Evolutionary conservation across 345 rosid species (phyloP).

Genomic region (Dipteronia sinensis): DNA sequence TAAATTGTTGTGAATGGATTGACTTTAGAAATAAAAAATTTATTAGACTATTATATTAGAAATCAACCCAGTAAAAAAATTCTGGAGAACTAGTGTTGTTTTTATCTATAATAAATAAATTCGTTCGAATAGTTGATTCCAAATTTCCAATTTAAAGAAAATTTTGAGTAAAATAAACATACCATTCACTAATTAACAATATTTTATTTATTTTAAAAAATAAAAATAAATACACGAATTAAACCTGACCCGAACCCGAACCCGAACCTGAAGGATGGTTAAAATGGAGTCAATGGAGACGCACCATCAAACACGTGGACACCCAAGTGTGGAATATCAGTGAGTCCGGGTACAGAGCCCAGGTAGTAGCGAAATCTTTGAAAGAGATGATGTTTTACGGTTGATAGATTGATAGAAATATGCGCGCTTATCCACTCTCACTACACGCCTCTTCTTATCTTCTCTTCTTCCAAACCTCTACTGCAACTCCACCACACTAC

Average conservation of each 20-base stretch:
- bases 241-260: not conserved
- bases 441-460: constrained; percentile 20
- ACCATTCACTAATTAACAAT: no score
- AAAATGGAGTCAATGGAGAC: not conserved
- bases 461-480: constrained; percentile 17
- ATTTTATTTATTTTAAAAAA: no score
- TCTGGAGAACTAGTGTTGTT: no score
- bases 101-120: no score
- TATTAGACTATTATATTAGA: no score
- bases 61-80: no score
- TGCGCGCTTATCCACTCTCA: constrained; percentile 43
- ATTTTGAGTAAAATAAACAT: no score
- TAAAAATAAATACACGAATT: no score
- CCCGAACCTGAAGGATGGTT: not conserved
- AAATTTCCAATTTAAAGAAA: no score
- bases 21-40: no score
- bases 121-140: no score
- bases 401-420: constrained; percentile 19
- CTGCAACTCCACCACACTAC: not conserved
- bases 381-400: not conserved
- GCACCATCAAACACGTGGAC: constrained; percentile 8
- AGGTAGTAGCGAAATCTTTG: not conserved
- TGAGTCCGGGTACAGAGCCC: not conserved
- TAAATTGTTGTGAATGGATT: no score
- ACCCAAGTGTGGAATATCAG: not conserved